These are phyloP conservation scores for Cyclanthera cordifolia DNA, from an alignment of 306 rosid species.

Conservation along the genomic window DNA sequence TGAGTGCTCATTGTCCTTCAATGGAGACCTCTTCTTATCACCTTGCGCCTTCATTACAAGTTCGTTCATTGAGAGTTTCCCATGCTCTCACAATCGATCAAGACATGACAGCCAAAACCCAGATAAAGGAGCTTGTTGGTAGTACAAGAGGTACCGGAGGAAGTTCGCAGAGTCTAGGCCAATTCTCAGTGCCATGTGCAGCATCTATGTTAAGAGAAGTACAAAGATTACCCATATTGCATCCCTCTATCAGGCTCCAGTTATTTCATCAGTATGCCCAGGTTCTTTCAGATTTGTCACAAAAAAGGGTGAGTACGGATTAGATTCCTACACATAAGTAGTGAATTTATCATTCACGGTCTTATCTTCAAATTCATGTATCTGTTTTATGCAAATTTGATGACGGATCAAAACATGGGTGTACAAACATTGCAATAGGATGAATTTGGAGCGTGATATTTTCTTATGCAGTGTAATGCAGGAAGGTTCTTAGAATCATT, in stretches of 20 bases:
- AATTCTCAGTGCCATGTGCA: constrained; percentile 22
- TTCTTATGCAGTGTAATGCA: constrained; percentile 42
- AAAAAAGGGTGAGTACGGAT: constrained; percentile 43
- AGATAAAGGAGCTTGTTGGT: constrained; percentile 22
- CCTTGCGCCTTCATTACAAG: constrained; percentile 45
- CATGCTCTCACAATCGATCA: constrained; percentile 24
- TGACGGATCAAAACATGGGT: constrained; percentile 2
- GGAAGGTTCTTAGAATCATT: constrained; percentile 57
- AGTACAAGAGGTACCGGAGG: constrained; percentile 23
- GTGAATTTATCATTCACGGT: neutral
- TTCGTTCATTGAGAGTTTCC: constrained; percentile 29
- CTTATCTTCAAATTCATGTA: neutral
- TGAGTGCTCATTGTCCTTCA: constrained; percentile 44
- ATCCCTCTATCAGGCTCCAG: constrained; percentile 51
- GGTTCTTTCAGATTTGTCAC: constrained; percentile 53
- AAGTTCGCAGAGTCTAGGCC: constrained; percentile 19
- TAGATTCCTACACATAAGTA: neutral
- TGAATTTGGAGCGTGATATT: constrained; percentile 15
- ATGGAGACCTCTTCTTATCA: constrained; percentile 49
- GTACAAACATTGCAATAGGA: neutral
- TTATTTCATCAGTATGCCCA: constrained; percentile 49
- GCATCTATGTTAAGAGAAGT: constrained; percentile 34
- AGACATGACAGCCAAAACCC: constrained; percentile 23
- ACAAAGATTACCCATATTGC: constrained; percentile 42
- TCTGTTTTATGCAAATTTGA: neutral